Conservation (phyloP, 2,329 filamentous ascomycete species). For the Gnomoniopsis smithogilvyi region DNA sequence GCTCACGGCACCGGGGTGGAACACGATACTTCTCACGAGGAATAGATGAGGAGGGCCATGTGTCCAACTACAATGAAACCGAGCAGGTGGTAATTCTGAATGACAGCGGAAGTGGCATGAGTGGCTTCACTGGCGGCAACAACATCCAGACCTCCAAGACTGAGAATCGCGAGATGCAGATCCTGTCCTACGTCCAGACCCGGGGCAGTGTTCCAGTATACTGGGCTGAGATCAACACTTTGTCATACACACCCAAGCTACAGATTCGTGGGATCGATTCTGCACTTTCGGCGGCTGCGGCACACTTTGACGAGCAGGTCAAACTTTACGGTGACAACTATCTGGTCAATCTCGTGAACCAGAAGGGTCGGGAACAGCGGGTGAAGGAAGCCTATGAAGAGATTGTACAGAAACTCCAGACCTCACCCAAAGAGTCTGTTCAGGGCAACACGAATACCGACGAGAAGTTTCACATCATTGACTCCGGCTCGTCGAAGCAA, state of each 20-base stretch:
- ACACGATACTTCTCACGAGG: conserved; percentile 95
- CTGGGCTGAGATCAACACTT: conserved; percentile 93
- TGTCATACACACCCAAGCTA: conserved; percentile 87
- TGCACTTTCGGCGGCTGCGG: conserved; percentile 72
- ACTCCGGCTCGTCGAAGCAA: conserved; percentile 54
- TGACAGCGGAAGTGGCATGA: conserved; percentile 69
- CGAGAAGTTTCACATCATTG: conserved; percentile 80
- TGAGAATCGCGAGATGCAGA: conserved; percentile 73
- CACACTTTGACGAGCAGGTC: conserved; percentile 94
- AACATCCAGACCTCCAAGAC: conserved; percentile 72
- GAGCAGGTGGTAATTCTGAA: conserved; percentile 91
- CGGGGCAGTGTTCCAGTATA: conserved; percentile 93
- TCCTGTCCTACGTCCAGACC: conserved; percentile 94
- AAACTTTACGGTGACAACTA: conserved; percentile 93
- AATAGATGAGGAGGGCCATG: conserved; percentile 87
- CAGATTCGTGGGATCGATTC: conserved; percentile 83
- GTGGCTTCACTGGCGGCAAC: conserved; percentile 75
- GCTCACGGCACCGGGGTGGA: conserved; percentile 83
- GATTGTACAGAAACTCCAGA: conserved; percentile 73
- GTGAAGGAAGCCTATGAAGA: conserved; percentile 95
- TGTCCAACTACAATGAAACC: conserved; percentile 99
- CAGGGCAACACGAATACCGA: conserved; percentile 66
- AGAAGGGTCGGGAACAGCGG: conserved; percentile 83
- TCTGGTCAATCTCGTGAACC: conserved; percentile 95
- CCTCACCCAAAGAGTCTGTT: conserved; percentile 62